Percentiles rank a stretch among this genome's conserved stretches.
phyloP scores from a whole-genome alignment of 805 yeast species.

The Starmerella bombi region DNA sequence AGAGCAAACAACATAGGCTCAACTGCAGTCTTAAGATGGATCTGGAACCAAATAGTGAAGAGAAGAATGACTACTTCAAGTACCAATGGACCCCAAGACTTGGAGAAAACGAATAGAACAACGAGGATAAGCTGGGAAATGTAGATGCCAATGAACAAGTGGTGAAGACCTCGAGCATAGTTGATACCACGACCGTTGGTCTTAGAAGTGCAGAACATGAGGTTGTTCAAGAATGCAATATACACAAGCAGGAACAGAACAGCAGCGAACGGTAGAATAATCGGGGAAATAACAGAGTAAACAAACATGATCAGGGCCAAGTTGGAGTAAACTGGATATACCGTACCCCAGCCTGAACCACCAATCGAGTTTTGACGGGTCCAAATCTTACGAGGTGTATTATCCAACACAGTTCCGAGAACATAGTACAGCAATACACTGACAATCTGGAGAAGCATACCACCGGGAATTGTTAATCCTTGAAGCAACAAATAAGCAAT shows the following conservation, averaged over 20 bases:
- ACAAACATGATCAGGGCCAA: conserved; percentile 58
- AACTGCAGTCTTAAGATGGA: conserved; percentile 52
- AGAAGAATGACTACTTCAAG: conserved; percentile 54
- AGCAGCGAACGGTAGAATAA: conserved; percentile 61
- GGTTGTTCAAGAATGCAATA: conserved; percentile 65
- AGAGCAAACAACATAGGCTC: conserved; percentile 37
- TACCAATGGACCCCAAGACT: conserved; percentile 89
- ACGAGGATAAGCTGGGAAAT: conserved; percentile 74
- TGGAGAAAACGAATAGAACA: conserved; percentile 78
- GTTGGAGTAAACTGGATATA: conserved; percentile 66
- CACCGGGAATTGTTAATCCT: conserved; percentile 70
- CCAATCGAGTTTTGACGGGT: conserved; percentile 50
- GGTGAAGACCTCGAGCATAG: conserved; percentile 81
- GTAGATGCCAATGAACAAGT: conserved; percentile 77
- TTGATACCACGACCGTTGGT: conserved; percentile 68
- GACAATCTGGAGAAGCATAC: conserved; percentile 60
- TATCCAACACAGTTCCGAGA: conserved; percentile 58
- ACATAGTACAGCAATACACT: conserved; percentile 57
- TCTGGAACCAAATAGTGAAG: conserved; percentile 56
- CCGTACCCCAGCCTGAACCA: conserved; percentile 66
- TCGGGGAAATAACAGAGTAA: conserved; percentile 76
- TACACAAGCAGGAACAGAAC: conserved; percentile 59
- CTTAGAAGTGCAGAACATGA: conserved; percentile 51
- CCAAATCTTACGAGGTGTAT: conserved; percentile 91
- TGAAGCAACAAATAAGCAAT: conserved; percentile 67